Base-by-base conservation (phyloP, 75 land plant genomes). In the Azolla pinnata region DNA sequence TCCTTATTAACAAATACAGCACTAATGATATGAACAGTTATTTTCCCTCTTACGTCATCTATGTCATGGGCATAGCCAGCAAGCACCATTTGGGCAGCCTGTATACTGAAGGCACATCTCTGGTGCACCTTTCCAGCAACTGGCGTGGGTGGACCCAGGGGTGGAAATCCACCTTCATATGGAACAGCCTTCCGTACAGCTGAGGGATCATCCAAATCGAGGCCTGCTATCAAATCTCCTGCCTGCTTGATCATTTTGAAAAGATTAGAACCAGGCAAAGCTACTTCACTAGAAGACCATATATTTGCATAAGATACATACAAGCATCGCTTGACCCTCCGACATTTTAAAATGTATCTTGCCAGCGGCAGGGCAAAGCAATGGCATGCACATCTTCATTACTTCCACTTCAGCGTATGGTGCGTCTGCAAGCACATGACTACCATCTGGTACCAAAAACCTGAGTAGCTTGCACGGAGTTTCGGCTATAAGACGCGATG, bases 301-400 rank as follows among this genome's bases (percentile, higher is more conserved):
- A 38, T 14, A 38, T 38, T 35, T 35, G 12, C 40, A 35, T 35
- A 12, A 35, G 12, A 47, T 3, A 12, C 52, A 42, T 75, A 93
- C 98, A 90, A 86, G 84, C 90, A 93, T 79, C 67, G 98, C 78
- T 54, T 90, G 96, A 33, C 96, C 98, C 77, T 93, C 98, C 44
- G 90, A 74, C 74, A 85, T 66, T 62, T 77, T 74, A 67, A 85
- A 89, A 31, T 81, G 84, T 56, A 93, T 75, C 1, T 74, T 61
- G 38, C 98, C 98, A 64, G 98, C 71, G 61, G 98, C 90, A 30
- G 97, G 97, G 50, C 82, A 76, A 44, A 92, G 75, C 33, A 92
- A 75, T 53, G 98, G 98, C 98, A 93, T 93, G 49, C 98, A 93
- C 98, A 93, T 93, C 63, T 93, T 93, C 98, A 93, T 93, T 31